Percentiles rank a stretch among this genome's conserved stretches.
These are phyloP conservation scores for Croton setiger DNA, from an alignment of 441 rosid genomes.

Conservation along the genomic window DNA sequence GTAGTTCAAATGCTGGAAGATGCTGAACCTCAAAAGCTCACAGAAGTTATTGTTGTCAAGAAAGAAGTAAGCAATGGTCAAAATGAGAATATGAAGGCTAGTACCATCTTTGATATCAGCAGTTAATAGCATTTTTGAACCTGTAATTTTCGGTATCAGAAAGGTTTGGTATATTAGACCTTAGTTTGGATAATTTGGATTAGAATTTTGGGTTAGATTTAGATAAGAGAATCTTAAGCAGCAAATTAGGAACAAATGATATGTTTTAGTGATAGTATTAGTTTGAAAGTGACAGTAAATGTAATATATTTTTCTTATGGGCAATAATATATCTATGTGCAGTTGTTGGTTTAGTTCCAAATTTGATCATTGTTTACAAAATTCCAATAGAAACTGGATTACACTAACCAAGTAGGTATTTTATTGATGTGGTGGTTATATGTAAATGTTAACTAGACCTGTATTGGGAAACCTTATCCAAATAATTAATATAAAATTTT, in stretches of 20 bases:
- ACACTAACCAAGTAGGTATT: too few relatives aligned
- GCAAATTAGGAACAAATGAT: too few relatives aligned
- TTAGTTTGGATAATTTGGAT: not conserved
- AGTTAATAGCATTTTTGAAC: not conserved
- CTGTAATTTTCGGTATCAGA: not conserved
- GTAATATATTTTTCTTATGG: conserved; percentile 2
- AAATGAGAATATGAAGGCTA: not conserved
- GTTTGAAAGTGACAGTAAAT: conserved; percentile 6
- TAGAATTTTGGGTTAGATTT: too few relatives aligned
- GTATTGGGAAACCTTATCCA: too few relatives aligned
- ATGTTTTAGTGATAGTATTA: too few relatives aligned
- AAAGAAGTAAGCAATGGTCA: conserved; percentile 17
- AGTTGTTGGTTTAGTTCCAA: not conserved
- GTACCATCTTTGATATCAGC: conserved; percentile 4
- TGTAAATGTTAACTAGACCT: too few relatives aligned
- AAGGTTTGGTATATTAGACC: not conserved
- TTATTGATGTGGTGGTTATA: too few relatives aligned
- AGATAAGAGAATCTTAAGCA: too few relatives aligned
- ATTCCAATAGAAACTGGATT: not conserved
- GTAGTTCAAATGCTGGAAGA: conserved; percentile 90
- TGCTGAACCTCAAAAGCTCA: conserved; percentile 55
- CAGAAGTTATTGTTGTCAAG: conserved; percentile 35
- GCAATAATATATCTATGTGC: not conserved
- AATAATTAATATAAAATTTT: too few relatives aligned
- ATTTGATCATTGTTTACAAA: not conserved